Base-by-base conservation (phyloP, 2,329 filamentous ascomycete species). In the Exserohilum rostratum region DNA sequence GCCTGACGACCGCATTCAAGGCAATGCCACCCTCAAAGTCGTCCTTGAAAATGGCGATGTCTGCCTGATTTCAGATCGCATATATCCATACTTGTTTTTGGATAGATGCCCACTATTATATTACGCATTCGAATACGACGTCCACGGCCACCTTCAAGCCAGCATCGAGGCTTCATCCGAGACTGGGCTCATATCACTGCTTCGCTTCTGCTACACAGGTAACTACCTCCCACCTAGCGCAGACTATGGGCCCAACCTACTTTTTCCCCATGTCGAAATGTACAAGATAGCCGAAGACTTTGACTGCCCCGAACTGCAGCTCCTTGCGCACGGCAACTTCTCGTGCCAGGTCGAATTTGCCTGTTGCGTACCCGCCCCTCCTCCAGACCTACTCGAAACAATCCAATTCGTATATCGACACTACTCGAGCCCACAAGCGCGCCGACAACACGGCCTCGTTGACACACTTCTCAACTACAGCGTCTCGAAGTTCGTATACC, bases 381-480 rank as follows among this genome's bases (percentile, higher is more conserved):
- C 77, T 2, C 54, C 67, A 38, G 76, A 78, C 25, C 63, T 81
- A 1, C 75, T 74, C 52, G 65, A 67, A 6, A 73, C 76, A 2
- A 76, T 80, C 38, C 61, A 64, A n/a, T 76, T 71, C 60, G 44
- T 74, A 17, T 76, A 75, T 52, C 40, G 49, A 12, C 50, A 75
- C 50, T 66, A 70, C 42, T 49, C 57, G 18, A 58, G 58, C 18
- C 39, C 63, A 3, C 46, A 73, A 38, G 57, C 63, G 15, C 60
- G 64, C 30, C 55, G 60, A 42, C 58, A 69, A 29, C 61, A 67
- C 22, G 58, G 64, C 15, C 62, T 80, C 4, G 57, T 77, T 6
- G 70, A 78, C 37, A 74, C 72, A 0, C 64, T 80, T 13, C 65
- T 78, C 44, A 72, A 78, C 58, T 80, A 80, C 62, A 80, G 77